A percentile compares a stretch with the other conserved stretches of the same genome.
phyloP scores from a whole-genome alignment of 305 asterid species.

The Fraxinus paxiana region DNA sequence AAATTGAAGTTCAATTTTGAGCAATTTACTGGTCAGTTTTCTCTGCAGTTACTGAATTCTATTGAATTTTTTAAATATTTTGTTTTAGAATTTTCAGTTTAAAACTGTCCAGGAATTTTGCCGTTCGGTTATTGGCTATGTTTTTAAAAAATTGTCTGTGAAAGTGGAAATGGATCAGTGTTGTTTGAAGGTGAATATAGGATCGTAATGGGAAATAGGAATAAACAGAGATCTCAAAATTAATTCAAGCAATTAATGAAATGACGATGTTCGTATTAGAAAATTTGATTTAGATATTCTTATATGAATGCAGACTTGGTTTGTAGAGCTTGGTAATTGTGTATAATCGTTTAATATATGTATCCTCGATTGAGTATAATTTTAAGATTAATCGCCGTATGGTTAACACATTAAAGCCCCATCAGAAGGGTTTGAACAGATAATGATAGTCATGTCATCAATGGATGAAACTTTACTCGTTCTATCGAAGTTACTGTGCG shows the following conservation, averaged over 20 bases:
- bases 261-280: background rate
- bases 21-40: constrained; percentile 29
- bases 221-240: background rate
- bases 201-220: background rate
- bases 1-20: constrained; percentile 35
- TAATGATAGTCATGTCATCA: background rate
- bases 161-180: background rate
- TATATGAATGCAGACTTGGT: background rate
- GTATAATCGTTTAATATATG: background rate
- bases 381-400: background rate
- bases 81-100: background rate
- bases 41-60: background rate
- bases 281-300: background rate
- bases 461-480: background rate
- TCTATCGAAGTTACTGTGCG: background rate
- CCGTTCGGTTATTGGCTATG: background rate
- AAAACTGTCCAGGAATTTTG: background rate
- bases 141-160: background rate
- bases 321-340: background rate
- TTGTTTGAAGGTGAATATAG: background rate
- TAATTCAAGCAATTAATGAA: background rate
- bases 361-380: background rate
- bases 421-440: background rate
- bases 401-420: background rate
- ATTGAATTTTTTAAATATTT: background rate